Evolutionary conservation across 192 early-diverging fungal species (phyloP).

Genomic region (Entomortierella beljakovae): DNA sequence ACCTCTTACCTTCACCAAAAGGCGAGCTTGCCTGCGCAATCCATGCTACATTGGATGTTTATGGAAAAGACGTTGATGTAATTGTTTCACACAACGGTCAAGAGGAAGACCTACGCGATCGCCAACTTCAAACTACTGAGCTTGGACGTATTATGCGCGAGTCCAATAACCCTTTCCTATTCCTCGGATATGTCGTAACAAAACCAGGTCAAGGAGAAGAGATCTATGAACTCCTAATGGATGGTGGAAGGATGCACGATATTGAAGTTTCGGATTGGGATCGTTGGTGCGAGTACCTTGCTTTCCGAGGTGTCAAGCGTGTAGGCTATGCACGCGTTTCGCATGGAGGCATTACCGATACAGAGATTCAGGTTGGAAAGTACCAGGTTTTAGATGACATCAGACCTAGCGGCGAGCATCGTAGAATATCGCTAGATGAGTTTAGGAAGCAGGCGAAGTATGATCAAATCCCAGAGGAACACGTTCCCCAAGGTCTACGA

Average conservation of each 20-base stretch:
- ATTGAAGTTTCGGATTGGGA: slow-evolving; percentile 81
- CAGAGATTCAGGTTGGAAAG: slow-evolving; percentile 86
- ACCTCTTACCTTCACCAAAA: slow-evolving; percentile 81
- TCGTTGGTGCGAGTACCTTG: slow-evolving; percentile 89
- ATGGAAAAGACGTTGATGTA: slow-evolving; percentile 82
- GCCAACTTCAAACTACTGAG: slow-evolving; percentile 80
- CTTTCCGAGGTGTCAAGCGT: slow-evolving; percentile 80
- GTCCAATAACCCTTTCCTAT: slow-evolving; percentile 79
- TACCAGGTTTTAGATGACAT: slow-evolving; percentile 69
- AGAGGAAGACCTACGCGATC: slow-evolving; percentile 80
- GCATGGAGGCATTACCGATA: slow-evolving; percentile 87
- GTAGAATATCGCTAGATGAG: slow-evolving; percentile 28
- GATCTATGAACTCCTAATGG: slow-evolving; percentile 71
- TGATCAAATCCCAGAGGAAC: slow-evolving; percentile 63
- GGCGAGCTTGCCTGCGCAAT: slow-evolving; percentile 89
- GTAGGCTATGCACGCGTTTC: slow-evolving; percentile 80
- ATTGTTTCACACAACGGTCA: slow-evolving; percentile 89
- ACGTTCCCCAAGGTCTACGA: slow-evolving; percentile 64
- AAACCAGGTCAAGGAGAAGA: slow-evolving; percentile 68
- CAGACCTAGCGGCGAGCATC: slow-evolving; percentile 28
- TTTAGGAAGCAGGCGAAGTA: slow-evolving; percentile 67
- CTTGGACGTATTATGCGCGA: slow-evolving; percentile 82
- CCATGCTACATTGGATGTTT: slow-evolving; percentile 87
- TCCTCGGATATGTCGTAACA: slow-evolving; percentile 87
- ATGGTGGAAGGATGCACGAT: slow-evolving; percentile 78